Conservation (phyloP, 257 asterid species). For the Nicotiana attenuata region DNA sequence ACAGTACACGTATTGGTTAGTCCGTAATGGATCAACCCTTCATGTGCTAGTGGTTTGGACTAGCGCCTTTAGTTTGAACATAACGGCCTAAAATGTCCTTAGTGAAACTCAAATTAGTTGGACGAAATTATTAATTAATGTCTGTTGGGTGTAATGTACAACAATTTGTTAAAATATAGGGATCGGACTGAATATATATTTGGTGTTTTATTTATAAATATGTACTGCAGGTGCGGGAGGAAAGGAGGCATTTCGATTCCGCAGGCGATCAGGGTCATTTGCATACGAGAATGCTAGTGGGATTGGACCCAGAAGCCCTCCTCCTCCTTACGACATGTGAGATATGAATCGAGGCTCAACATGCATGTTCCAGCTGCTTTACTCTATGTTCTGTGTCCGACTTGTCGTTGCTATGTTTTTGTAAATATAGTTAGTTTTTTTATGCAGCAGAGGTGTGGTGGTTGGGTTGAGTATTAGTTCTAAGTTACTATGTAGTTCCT, state of each 20-base stretch:
- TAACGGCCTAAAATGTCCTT: too few species aligned
- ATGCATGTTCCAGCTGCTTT: too few species aligned
- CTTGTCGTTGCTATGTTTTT: neutral
- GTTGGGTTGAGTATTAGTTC: constrained; percentile 9
- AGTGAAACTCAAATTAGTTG: too few species aligned
- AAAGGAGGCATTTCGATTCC: constrained; percentile 69
- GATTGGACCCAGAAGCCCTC: constrained; percentile 87
- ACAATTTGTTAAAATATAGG: neutral
- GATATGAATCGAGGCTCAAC: constrained; percentile 15
- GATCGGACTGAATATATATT: neutral
- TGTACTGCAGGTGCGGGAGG: constrained; percentile 44
- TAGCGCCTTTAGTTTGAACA: too few species aligned
- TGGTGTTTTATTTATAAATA: neutral
- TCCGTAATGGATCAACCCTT: too few species aligned
- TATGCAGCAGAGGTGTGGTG: neutral
- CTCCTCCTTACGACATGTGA: constrained; percentile 94
- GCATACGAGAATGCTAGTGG: constrained; percentile 73
- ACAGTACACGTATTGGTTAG: too few species aligned
- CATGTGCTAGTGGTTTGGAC: too few species aligned
- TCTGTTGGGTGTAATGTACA: neutral
- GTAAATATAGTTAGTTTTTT: constrained; percentile 12
- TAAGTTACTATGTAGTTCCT: neutral
- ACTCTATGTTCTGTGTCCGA: too few species aligned
- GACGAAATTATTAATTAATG: too few species aligned
- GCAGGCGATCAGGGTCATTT: constrained; percentile 49